phyloP scores from a whole-genome alignment of 2,329 filamentous ascomycete species.

The Xylaria sp. region DNA sequence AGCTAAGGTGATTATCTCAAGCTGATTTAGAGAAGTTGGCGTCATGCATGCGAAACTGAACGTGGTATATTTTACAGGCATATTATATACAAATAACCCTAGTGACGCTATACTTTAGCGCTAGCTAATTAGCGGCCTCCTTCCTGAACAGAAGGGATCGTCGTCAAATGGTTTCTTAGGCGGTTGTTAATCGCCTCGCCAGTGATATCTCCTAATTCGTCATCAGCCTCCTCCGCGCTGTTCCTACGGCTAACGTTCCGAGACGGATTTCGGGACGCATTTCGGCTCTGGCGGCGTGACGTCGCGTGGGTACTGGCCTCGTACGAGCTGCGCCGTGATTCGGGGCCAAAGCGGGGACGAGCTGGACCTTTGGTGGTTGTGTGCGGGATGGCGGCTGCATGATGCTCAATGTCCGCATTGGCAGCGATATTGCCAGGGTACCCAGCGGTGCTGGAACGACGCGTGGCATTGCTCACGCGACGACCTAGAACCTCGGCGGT shows the following conservation, averaged over 20 bases:
- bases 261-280: constrained; percentile 40
- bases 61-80: not conserved
- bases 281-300: constrained; percentile 43
- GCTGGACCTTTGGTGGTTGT: not conserved
- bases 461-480: not conserved
- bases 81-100: not conserved
- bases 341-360: constrained; percentile 22
- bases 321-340: constrained; percentile 46
- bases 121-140: not conserved
- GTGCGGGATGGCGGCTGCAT: not conserved
- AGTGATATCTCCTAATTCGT: not conserved
- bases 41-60: not conserved
- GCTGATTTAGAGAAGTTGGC: not conserved
- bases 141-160: not conserved
- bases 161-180: not conserved
- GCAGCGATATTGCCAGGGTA: not conserved
- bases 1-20: not conserved
- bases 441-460: not conserved
- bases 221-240: constrained; percentile 24
- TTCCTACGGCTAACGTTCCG: constrained; percentile 42
- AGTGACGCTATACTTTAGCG: not conserved
- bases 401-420: not conserved
- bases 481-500: not conserved
- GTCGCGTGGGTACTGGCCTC: constrained; percentile 44
- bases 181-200: not conserved